Conservation (phyloP, 2,329 filamentous ascomycete species). For the Coniochaeta sp. region DNA sequence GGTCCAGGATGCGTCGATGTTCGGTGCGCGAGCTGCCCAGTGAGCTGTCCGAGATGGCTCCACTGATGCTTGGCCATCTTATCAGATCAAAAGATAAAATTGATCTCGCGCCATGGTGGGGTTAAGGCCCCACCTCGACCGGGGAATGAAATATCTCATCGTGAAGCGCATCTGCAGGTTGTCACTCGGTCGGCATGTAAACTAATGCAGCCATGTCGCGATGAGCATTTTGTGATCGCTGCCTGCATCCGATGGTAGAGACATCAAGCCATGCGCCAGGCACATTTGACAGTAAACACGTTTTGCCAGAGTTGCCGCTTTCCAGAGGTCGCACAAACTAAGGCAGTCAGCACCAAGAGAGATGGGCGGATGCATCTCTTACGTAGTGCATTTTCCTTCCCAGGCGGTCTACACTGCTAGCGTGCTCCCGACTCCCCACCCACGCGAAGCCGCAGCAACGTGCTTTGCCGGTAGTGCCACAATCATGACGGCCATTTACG, state of each 20-base stretch:
- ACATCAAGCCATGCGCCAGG: too few species aligned
- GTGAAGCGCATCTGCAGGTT: too few species aligned
- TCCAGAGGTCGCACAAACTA: not conserved
- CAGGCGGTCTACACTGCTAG: not conserved
- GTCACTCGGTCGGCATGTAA: too few species aligned
- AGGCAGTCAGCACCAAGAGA: not conserved
- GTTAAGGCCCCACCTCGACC: not conserved
- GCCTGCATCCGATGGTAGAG: too few species aligned
- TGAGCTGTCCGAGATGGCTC: not conserved
- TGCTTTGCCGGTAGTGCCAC: too few species aligned
- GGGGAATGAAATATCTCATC: not conserved
- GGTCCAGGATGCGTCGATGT: not conserved
- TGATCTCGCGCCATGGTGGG: not conserved
- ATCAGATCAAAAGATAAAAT: conserved; percentile 46
- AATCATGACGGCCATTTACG: conserved; percentile 1
- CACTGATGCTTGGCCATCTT: conserved; percentile 29
- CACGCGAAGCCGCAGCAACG: not conserved
- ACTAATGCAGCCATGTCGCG: too few species aligned
- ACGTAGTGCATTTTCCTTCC: not conserved
- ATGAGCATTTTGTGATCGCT: too few species aligned
- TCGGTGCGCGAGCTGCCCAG: not conserved
- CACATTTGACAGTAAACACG: not conserved
- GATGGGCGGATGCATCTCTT: not conserved
- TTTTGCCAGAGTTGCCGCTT: not conserved
- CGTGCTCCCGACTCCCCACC: not conserved